Evolutionary conservation across 192 early-diverging fungal species (phyloP), one percentile per base, ranked within the genome.

Genomic region (Dissophora globulifera): DNA sequence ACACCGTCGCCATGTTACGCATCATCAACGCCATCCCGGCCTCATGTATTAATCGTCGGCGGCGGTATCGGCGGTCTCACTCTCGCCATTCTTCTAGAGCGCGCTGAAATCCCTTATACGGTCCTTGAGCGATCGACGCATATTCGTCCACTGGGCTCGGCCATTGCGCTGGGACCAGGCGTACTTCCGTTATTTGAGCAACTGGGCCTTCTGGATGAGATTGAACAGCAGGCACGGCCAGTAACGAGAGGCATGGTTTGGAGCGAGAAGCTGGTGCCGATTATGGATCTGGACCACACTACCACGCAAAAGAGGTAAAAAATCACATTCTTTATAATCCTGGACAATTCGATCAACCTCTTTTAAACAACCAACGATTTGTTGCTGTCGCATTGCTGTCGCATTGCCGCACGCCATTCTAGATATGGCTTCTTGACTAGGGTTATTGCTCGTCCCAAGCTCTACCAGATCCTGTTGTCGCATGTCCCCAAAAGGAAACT

Each of bases 11-110:
- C n/a, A n/a, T n/a, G n/a, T n/a, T n/a, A n/a, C n/a, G 35, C 35
- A 38, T 6, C 35, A 38, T 13, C 35, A 38, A 13, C 35, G 13
- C 7, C 35, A 38, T 13, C 35, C 35, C 35, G 40, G 47, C 55
- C 53, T 0, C 65, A 67, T 42, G 31, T 67, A 17, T 32, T 67
- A 3, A 67, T 67, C 35, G 55, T 67, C 8, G 65, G 65, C 27
- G 65, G 65, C 7, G 65, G 65, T 33, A 67, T 67, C 17, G 65
- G 54, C n/a, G 65, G 65, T 15, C 54, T 67, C 32, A 67, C 48
- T 5, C 55, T 67, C 13, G 54, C 65, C 33, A 58, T 58, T 13
- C 38, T 67, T 19, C 33, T 67, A 20, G 47, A 67, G 30, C 54
- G 47, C 7, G 65, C 52, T 17, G 42, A 42, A 4, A 51, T 67